These are phyloP conservation scores for Taphrina populina DNA, from an alignment of 1,139 yeast genomes.

Conservation along the genomic window DNA sequence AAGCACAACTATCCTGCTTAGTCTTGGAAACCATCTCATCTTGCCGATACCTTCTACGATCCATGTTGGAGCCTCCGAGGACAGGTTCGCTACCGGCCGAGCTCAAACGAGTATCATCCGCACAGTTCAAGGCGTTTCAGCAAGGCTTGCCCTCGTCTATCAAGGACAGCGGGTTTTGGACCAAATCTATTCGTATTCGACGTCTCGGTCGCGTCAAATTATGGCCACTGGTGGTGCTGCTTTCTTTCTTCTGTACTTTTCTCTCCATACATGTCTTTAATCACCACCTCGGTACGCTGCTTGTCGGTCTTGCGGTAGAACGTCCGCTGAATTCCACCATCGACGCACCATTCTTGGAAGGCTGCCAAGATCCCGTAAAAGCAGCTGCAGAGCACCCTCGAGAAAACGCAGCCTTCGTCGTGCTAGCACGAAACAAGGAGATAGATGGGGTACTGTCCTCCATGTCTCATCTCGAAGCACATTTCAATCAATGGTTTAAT, in stretches of 20 bases:
- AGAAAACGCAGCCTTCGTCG: slow-evolving; percentile 80
- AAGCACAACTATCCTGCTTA: background rate
- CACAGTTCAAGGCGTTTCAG: slow-evolving; percentile 30
- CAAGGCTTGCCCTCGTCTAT: slow-evolving; percentile 26
- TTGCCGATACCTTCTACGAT: no score
- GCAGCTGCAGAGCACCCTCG: slow-evolving; percentile 42
- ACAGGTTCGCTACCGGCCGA: slow-evolving; percentile 19
- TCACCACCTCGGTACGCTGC: background rate
- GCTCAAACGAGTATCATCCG: slow-evolving; percentile 27
- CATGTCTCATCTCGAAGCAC: slow-evolving; percentile 71
- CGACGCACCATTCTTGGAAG: slow-evolving; percentile 30
- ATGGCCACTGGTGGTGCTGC: slow-evolving; percentile 17
- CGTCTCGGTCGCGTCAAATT: slow-evolving; percentile 22
- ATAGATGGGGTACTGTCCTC: slow-evolving; percentile 66
- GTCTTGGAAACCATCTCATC: no score
- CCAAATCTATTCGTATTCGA: slow-evolving; percentile 11
- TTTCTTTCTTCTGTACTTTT: slow-evolving; percentile 3
- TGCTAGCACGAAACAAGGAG: slow-evolving; percentile 75
- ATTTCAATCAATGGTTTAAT: slow-evolving; percentile 84
- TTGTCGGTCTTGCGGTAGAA: background rate
- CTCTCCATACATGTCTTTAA: background rate
- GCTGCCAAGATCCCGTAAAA: slow-evolving; percentile 31
- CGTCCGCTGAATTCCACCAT: slow-evolving; percentile 15
- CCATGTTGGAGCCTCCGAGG: slow-evolving; percentile 17
- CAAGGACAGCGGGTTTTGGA: slow-evolving; percentile 18